These are phyloP conservation scores for Lithocarpus polystachyus DNA, from an alignment of 306 rosid species.

Conservation along the genomic window DNA sequence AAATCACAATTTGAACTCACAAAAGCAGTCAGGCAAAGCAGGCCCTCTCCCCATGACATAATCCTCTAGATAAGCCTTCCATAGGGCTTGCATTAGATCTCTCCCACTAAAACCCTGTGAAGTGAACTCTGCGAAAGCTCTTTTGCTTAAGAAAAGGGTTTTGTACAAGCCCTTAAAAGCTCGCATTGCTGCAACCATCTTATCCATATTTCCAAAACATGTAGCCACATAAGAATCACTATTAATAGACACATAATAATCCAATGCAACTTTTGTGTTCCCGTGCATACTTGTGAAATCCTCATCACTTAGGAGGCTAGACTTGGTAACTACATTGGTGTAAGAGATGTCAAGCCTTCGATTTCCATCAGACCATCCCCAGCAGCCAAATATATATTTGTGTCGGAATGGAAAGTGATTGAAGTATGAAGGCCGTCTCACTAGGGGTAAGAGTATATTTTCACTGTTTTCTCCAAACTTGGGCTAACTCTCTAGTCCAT, in stretches of 20 bases:
- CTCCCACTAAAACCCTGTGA: constrained; percentile 53
- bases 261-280: constrained; percentile 59
- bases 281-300: constrained; percentile 92
- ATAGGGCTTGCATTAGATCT: constrained; percentile 56
- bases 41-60: constrained; percentile 75
- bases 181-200: constrained; percentile 97
- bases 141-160: constrained; percentile 71
- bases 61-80: constrained; percentile 72
- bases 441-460: constrained; percentile 89
- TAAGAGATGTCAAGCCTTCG: constrained; percentile 63
- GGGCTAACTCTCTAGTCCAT: constrained; percentile 78
- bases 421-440: constrained; percentile 77
- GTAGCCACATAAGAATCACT: constrained; percentile 89
- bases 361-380: constrained; percentile 24
- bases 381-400: constrained; percentile 83
- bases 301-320: constrained; percentile 69
- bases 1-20: constrained; percentile 73
- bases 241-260: constrained; percentile 50
- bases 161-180: constrained; percentile 60
- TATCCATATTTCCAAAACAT: constrained; percentile 94
- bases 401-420: constrained; percentile 69
- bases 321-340: constrained; percentile 64
- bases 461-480: constrained; percentile 75
- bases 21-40: constrained; percentile 77
- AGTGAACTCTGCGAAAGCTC: constrained; percentile 71